Evolutionary conservation across 2,329 filamentous ascomycete genomes (phyloP), one percentile per base, ranked within the genome.

Genomic region (Pestalotiopsis fici): DNA sequence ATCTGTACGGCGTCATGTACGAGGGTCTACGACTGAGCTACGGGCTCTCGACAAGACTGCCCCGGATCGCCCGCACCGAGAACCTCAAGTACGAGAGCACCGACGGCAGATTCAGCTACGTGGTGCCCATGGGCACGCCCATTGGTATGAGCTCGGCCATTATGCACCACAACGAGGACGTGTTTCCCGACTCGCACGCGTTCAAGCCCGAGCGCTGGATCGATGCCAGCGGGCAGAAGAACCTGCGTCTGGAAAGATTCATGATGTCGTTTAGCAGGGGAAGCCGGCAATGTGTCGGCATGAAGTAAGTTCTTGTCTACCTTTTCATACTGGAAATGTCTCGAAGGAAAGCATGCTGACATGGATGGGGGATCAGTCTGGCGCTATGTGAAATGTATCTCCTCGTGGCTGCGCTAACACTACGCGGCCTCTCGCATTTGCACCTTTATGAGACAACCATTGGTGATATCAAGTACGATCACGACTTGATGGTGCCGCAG

Each of bases 391-490:
- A 75, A 64, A 67, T 75, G 31, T 69, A 75, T 57, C 23, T 75
- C 21, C 69, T 67, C 9, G 47, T 72, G 12, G 55, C 74, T 5
- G 70, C 70, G 9, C 60, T 75, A 28, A 70, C 64, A 1, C 66
- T 75, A 28, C 69, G 74, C 4, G 73, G 71, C 9, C 59, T 75
- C 18, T 73, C 75, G 3, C 70, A 72, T 39, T 68, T 75, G 67
- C 68, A 63, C 21, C 68, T 77, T 12, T 68, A 72, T 54, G 64
- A 70, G 60, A 70, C 71, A 2, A 68, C 66, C n/a, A 31, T 66
- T 31, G 66, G 71, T 21, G 75, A 77, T 56, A 67, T 78, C 18
- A 70, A 67, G 18, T 77, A 77, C 54, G 73, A 77, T 23, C 71
- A 74, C 27, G 74, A 76, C 65, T 67, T 73, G 70, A 67, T 76